phyloP scores from a whole-genome alignment of 1,284 basidiomycete genomes.

The Sanghuangporus weigelae region DNA sequence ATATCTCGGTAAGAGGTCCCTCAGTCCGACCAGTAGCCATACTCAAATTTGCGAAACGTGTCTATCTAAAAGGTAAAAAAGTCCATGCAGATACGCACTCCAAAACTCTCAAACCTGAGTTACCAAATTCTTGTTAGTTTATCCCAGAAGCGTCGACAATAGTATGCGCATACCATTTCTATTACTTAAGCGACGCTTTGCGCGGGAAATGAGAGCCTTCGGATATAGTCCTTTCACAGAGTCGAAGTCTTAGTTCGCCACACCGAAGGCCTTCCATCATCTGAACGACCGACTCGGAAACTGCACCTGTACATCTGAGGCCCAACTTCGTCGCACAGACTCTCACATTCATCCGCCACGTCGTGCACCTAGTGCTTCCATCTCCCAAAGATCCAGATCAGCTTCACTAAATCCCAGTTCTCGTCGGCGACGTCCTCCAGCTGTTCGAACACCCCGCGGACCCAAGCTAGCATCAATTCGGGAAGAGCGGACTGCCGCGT shows the following conservation, averaged over 20 bases:
- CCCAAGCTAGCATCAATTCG: not conserved
- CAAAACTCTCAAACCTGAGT: no score
- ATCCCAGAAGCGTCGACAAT: no score
- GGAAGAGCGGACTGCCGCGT: not conserved
- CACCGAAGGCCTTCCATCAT: not conserved
- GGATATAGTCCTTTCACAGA: no score
- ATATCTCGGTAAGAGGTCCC: no score
- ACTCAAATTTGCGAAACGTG: no score
- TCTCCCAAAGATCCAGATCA: constrained; percentile 15
- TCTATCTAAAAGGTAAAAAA: no score
- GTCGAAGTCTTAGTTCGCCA: not conserved
- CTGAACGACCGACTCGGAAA: not conserved
- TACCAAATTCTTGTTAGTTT: no score
- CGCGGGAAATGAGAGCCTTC: no score
- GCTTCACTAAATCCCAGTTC: constrained; percentile 14
- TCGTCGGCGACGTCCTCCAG: constrained; percentile 1
- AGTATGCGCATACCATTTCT: no score
- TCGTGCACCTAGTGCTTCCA: constrained; percentile 13
- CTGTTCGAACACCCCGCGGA: not conserved
- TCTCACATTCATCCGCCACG: constrained; percentile 2
- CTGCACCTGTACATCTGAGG: not conserved
- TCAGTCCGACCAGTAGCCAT: no score
- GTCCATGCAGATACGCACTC: no score
- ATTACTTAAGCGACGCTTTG: no score
- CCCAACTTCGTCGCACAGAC: not conserved